phyloP scores from a whole-genome alignment of 2,329 filamentous ascomycete species.

The Neonectria faginata region DNA sequence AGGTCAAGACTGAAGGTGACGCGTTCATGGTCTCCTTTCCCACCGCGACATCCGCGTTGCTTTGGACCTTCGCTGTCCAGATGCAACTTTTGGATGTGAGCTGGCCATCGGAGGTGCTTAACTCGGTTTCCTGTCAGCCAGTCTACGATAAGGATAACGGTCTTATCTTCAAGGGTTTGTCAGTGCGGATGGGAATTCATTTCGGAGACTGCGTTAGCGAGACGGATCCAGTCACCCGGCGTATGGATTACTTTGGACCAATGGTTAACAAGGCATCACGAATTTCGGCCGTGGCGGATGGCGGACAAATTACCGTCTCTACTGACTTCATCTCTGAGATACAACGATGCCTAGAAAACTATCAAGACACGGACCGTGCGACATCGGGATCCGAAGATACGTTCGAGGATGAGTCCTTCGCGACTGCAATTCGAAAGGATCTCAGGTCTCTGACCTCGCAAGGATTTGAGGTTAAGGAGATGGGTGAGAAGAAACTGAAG shows the following conservation, averaged over 20 bases:
- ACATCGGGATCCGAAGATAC: conserved; percentile 75
- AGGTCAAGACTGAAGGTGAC: conserved; percentile 99
- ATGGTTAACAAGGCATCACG: conserved; percentile 98
- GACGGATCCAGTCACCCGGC: conserved; percentile 92
- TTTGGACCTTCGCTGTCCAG: conserved; percentile 98
- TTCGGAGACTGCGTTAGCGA: conserved; percentile 96
- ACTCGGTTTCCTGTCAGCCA: conserved; percentile 85
- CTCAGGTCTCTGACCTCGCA: conserved; percentile 87
- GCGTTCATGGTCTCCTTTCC: conserved; percentile 99
- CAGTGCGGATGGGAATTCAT: conserved; percentile 97
- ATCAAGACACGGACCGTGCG: conserved; percentile 83
- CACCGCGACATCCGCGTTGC: conserved; percentile 90
- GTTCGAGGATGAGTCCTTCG: conserved; percentile 79
- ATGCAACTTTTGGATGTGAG: conserved; percentile 85
- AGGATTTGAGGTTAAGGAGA: conserved; percentile 96
- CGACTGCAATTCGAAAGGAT: conserved; percentile 85
- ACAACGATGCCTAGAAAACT: conserved; percentile 87
- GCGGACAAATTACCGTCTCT: conserved; percentile 95
- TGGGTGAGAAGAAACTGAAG: conserved; percentile 95
- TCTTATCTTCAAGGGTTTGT: conserved; percentile 92
- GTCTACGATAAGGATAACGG: conserved; percentile 85
- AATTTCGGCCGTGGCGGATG: conserved; percentile 94
- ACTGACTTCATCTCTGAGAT: conserved; percentile 98
- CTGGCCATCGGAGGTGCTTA: conserved; percentile 94
- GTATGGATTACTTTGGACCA: conserved; percentile 99